A percentile compares a stretch with the other conserved stretches of the same genome.
phyloP scores from a whole-genome alignment of 1,139 yeast genomes.

The Candida sanyaensis region DNA sequence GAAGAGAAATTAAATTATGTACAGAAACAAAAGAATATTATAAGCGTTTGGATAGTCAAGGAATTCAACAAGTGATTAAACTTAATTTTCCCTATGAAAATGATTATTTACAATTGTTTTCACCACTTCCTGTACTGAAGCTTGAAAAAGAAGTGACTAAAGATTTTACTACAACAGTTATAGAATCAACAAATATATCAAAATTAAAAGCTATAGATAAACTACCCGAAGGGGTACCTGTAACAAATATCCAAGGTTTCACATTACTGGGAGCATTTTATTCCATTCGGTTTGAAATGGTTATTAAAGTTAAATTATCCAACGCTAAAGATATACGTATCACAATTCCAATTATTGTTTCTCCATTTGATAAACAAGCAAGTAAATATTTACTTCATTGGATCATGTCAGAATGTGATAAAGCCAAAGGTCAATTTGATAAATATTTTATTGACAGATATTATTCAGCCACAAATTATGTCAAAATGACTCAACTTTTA shows the following conservation, averaged over 20 bases:
- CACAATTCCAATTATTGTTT: constrained; percentile 52
- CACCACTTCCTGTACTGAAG: constrained; percentile 10
- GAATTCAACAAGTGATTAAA: constrained; percentile 26
- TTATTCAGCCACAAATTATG: constrained; percentile 22
- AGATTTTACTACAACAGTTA: constrained; percentile 11
- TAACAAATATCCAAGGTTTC: constrained; percentile 48
- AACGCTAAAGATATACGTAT: constrained; percentile 53
- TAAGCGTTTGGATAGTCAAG: constrained; percentile 33
- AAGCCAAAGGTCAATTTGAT: constrained; percentile 41
- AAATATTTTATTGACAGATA: constrained; percentile 27
- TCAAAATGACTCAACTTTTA: constrained; percentile 24
- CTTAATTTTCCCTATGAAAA: constrained; percentile 39
- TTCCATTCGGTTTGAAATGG: constrained; percentile 53
- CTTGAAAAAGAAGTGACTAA: constrained; percentile 7
- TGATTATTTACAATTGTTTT: constrained; percentile 34
- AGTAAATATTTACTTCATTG: constrained; percentile 48
- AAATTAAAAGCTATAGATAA: constrained; percentile 19
- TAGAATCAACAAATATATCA: constrained; percentile 15
- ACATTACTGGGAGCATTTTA: constrained; percentile 54
- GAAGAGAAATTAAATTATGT: constrained; percentile 32
- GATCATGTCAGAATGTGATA: constrained; percentile 55
- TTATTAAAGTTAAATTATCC: constrained; percentile 48
- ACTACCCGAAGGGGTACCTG: constrained; percentile 42
- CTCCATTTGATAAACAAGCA: constrained; percentile 52
- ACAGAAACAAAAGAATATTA: constrained; percentile 30